Conservation (phyloP, 306 rosid species). For the Fragaria nilgerrensis region DNA sequence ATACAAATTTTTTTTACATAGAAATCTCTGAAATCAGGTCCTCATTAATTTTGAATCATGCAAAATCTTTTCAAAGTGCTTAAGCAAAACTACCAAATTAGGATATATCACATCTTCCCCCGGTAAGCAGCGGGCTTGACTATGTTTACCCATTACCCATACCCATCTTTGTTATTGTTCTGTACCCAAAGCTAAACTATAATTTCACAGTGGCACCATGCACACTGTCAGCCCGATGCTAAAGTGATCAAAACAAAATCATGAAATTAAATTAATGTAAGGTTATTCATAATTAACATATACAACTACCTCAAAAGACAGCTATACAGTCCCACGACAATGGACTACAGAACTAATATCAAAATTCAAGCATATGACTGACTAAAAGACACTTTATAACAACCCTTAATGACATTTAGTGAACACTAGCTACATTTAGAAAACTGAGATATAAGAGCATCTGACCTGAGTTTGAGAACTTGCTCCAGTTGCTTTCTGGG, state of each 20-base stretch:
- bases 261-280: neutral
- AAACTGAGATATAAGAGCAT: neutral
- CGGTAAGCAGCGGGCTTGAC: neutral
- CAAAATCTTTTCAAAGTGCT: neutral
- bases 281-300: neutral
- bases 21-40: neutral
- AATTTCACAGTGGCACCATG: neutral
- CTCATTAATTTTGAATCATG: neutral
- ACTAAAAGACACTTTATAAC: neutral
- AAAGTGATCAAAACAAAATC: neutral
- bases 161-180: neutral
- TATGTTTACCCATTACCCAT: neutral
- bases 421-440: neutral
- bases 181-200: neutral
- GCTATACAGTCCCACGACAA: neutral
- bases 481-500: conserved; percentile 50
- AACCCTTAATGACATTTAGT: neutral
- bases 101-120: neutral
- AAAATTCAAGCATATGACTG: neutral
- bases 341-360: neutral
- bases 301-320: neutral
- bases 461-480: conserved; percentile 64
- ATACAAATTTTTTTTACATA: neutral
- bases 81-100: neutral
- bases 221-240: neutral